Evolutionary conservation across 2,329 filamentous ascomycete species (phyloP).

Genomic region (Corniculantispora saksenae): DNA sequence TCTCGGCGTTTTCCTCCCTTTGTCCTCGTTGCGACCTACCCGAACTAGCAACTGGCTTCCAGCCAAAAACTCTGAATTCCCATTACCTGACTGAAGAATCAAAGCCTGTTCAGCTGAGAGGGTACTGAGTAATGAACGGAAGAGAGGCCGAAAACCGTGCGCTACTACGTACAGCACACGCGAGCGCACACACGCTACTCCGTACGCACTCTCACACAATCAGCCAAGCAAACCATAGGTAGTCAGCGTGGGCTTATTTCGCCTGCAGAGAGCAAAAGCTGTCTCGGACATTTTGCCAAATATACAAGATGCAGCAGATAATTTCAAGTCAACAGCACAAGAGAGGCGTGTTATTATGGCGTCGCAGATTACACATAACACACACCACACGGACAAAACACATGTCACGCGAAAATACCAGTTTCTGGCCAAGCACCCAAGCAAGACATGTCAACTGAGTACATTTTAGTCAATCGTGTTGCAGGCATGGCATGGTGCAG

Average conservation of each 20-base stretch:
- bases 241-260: not conserved
- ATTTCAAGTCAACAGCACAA: not conserved
- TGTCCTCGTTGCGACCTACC: too few species aligned
- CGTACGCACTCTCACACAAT: too few species aligned
- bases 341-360: not conserved
- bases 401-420: not conserved
- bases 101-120: too few species aligned
- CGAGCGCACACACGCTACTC: not conserved
- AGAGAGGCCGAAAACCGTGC: too few species aligned
- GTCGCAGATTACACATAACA: not conserved
- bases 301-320: too few species aligned
- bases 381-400: not conserved
- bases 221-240: not conserved
- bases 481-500: not conserved
- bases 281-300: not conserved
- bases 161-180: not conserved
- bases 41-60: too few species aligned
- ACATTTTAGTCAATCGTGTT: constrained; percentile 10
- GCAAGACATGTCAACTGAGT: constrained; percentile 5
- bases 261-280: not conserved
- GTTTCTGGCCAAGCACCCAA: not conserved
- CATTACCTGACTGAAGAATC: too few species aligned
- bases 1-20: too few species aligned
- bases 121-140: not conserved
- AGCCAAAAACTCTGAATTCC: too few species aligned